These are phyloP conservation scores for Umbelopsis vinacea DNA, from an alignment of 192 early-diverging fungal genomes.

Conservation along the genomic window DNA sequence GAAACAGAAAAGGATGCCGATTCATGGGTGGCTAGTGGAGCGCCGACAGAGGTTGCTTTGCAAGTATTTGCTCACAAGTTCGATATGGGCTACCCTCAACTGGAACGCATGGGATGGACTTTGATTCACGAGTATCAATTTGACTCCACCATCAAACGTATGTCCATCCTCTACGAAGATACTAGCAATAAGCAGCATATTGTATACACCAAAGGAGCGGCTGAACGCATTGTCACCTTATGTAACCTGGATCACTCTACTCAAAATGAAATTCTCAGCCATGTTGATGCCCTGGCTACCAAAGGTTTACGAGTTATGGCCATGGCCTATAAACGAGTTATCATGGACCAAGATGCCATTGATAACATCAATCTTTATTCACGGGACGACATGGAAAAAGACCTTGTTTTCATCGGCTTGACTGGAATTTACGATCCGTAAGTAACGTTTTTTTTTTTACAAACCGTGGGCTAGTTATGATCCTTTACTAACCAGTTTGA, in stretches of 20 bases:
- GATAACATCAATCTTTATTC: constrained; percentile 32
- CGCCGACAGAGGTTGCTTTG: constrained; percentile 93
- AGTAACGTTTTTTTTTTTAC: not conserved
- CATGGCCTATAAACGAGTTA: constrained; percentile 69
- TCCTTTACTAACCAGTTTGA: not conserved
- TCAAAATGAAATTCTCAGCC: constrained; percentile 51
- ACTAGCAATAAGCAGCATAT: constrained; percentile 24
- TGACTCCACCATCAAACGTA: constrained; percentile 84
- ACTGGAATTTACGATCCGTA: constrained; percentile 91
- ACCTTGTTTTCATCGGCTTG: constrained; percentile 82
- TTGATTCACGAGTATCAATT: constrained; percentile 69
- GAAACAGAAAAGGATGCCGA: constrained; percentile 35
- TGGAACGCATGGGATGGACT: constrained; percentile 53
- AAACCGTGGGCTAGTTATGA: not conserved
- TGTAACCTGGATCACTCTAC: constrained; percentile 58
- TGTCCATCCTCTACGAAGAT: constrained; percentile 78
- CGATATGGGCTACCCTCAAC: constrained; percentile 70
- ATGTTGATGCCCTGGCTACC: constrained; percentile 70
- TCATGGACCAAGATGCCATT: constrained; percentile 20
- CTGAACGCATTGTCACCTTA: constrained; percentile 79
- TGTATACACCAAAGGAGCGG: constrained; percentile 88
- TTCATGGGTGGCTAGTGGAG: constrained; percentile 82
- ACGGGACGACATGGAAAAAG: constrained; percentile 64
- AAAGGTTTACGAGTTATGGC: constrained; percentile 86
- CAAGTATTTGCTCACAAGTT: constrained; percentile 85